Base-by-base conservation (phyloP, 1,139 yeast species). In the Yamadazyma triangularis region DNA sequence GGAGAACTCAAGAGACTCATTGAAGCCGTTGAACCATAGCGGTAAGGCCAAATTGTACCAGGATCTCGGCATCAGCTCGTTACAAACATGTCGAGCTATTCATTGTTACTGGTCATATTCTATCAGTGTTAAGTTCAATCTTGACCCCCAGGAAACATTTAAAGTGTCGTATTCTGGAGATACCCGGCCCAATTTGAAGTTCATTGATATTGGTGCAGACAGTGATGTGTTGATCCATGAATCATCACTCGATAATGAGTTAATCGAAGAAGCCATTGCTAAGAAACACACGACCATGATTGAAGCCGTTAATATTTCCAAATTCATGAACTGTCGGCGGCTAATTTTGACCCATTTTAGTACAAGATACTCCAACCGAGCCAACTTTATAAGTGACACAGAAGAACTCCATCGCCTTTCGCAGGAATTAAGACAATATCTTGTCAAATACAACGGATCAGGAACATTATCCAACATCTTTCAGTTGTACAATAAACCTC, bases 151-250 rank as follows among this genome's bases (percentile, higher is more conserved):
- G 3, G 52, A 50, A 16, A 42, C 54, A 0, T 86, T 88, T 60
- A 81, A 75, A 43, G 66, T 89, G 2, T 81, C 96, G 0, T 93
- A 86, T 52, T 87, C 96, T 1, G 98, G 98, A 8, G 99, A 91
- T 50, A 87, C 97, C 0, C 73, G 97, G 47, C 98, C 98, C 1
- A 81, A 79, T 41, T 51, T 64, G 4, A 59, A 53, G 29, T 68
- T 68, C 42, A 84, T 82, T 40, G 68, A 64, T 4, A 73, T 84
- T 31, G 97, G 96, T 0, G 40, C 53, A 19, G 57, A 64, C n/a
- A 76, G 88, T 27, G 94, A 88, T 48, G 56, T 93, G 31, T 64
- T 91, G 37, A 79, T 91, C 29, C 99, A 91, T 52, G 99, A 91
- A 53, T 89, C 96, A 0, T 86, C 98, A 0, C 72, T 89, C 39